Evolutionary conservation across 2,329 filamentous ascomycete species (phyloP), one percentile per base, ranked within the genome.

Genomic region (Botrytis fragariae): DNA sequence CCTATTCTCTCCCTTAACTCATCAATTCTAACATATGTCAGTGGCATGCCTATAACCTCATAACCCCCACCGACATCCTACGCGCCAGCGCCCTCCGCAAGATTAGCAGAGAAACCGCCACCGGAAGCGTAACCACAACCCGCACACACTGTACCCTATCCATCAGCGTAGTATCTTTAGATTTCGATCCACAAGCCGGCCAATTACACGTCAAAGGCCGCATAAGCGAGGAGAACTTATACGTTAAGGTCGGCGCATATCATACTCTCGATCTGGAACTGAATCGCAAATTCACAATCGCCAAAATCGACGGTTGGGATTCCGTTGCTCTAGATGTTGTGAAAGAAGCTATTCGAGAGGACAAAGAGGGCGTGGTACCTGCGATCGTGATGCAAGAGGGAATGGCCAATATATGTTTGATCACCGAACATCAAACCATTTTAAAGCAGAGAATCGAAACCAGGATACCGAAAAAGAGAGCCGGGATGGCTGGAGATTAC

Each of bases 351-450:
- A 87, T 95, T 22, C 91, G 93, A 78, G 90, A 93, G 77, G 91
- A 93, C 76, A 91, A 91, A 79, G 90, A 92, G 75, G 94, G 94
- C 1, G 92, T 95, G 75, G 87, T 97, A 29, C 93, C 94, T 72
- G 95, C 96, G 0, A 91, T 98, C 0, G 93, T 98, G 37, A 95
- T 99, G 92, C 93, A 97, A 79, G 95, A 98, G 79, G 92, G 93
- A 25, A 82, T 93, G 25, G 92, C 93, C 73, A 94, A 95, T 81
- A 92, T 96, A 76, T 95, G 93, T 82, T 86, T 95, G 35, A 92
- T 96, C 72, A 95, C 92, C 4, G 90, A 94, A 79, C 91, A 92
- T 81, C 92, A 93, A 77, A 95, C 93, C 5, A 87, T 95, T 42
- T 83, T 94, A 72, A 91, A 93, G 77, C 90, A 92, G 79, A 84